Evolutionary conservation across 192 early-diverging fungal genomes (phyloP).

Genomic region (Paraglomus brasilianum): DNA sequence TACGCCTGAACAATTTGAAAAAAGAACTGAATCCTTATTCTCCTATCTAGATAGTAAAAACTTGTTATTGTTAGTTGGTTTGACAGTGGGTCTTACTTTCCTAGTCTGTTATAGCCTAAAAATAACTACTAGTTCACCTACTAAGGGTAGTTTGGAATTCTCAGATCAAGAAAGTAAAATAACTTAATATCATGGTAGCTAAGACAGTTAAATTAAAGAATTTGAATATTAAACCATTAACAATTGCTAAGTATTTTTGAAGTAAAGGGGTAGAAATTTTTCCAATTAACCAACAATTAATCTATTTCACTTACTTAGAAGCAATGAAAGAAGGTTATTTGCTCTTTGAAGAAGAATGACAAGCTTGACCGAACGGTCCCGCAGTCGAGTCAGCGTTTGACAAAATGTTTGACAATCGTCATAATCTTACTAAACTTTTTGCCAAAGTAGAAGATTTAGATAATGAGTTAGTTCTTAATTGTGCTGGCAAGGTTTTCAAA

Average conservation of each 20-base stretch:
- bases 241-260: conserved; percentile 8
- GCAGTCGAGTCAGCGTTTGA: not conserved
- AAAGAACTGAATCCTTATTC: no score
- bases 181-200: conserved; percentile 10
- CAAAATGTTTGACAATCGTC: not conserved
- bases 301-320: conserved; percentile 13
- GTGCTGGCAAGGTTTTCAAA: not conserved
- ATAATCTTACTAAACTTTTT: not conserved
- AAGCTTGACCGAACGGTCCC: conserved; percentile 3
- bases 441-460: not conserved
- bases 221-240: conserved; percentile 7
- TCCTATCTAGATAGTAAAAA: no score
- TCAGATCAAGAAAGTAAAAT: no score
- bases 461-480: not conserved
- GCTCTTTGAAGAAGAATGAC: conserved; percentile 1
- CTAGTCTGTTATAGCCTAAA: no score
- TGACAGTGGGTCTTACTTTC: no score
- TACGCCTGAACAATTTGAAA: no score
- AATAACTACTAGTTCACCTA: no score
- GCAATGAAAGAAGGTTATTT: not conserved
- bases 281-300: not conserved
- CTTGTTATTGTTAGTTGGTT: no score
- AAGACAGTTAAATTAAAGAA: conserved; percentile 6
- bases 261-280: not conserved
- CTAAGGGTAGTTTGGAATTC: no score